Conservation (phyloP, 2,329 filamentous ascomycete species). For the Penicillium sclerotiorum region DNA sequence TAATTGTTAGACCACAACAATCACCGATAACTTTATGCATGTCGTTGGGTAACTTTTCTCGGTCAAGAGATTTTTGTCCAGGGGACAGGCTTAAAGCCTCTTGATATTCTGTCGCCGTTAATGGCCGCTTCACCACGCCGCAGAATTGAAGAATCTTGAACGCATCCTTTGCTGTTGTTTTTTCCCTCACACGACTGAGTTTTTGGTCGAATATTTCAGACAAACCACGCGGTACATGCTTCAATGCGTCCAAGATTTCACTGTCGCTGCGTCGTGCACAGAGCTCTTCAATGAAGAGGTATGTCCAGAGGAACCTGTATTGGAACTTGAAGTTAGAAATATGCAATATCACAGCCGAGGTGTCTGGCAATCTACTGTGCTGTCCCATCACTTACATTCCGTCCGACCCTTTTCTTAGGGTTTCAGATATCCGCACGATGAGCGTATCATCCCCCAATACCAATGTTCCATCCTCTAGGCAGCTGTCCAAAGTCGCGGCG, state of each 20-base stretch:
- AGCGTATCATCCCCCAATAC: conserved; percentile 10
- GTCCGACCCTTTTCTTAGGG: not conserved
- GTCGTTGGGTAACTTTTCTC: conserved; percentile 14
- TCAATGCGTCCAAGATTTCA: conserved; percentile 16
- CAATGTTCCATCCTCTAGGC: not conserved
- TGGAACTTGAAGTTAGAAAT: not conserved
- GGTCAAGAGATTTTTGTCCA: conserved; percentile 1
- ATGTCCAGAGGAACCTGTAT: conserved; percentile 22
- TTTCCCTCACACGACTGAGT: not conserved
- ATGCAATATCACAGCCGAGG: not conserved
- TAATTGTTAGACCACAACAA: conserved; percentile 16
- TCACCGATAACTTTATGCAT: conserved; percentile 13
- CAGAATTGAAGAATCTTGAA: conserved; percentile 6
- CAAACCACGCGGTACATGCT: conserved; percentile 1
- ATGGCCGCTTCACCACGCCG: conserved; percentile 6
- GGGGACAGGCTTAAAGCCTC: conserved; percentile 9
- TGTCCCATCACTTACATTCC: conserved; percentile 7
- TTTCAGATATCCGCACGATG: not conserved
- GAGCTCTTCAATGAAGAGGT: conserved; percentile 20
- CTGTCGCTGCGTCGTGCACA: conserved; percentile 18
- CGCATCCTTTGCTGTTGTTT: not conserved
- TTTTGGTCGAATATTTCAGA: conserved; percentile 7
- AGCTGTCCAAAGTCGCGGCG: not conserved
- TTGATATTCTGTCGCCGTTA: conserved; percentile 2
- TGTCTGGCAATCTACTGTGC: not conserved